Conservation (phyloP, 2,329 filamentous ascomycete genomes). For the Beauveria brongniartii region DNA sequence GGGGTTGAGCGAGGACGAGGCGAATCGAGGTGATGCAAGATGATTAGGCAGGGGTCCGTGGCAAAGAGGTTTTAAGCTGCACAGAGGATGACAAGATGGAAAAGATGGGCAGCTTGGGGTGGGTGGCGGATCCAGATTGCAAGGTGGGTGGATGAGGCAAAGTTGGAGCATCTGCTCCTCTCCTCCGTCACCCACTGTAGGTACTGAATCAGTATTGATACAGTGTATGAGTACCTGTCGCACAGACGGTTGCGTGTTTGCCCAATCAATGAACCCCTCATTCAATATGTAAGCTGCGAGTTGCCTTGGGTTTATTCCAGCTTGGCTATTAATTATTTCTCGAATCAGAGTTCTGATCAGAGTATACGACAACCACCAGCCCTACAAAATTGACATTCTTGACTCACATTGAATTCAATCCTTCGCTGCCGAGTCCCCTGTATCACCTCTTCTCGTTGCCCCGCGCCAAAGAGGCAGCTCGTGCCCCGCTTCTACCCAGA, state of each 20-base stretch:
- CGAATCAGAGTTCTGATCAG: too few species aligned
- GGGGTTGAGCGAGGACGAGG: neutral
- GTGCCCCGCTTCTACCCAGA: neutral
- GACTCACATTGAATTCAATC: neutral
- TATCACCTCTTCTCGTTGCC: neutral
- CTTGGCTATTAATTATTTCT: too few species aligned
- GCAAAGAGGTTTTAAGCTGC: neutral
- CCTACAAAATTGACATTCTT: too few species aligned
- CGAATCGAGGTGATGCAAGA: neutral
- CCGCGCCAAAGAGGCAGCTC: constrained; percentile 8
- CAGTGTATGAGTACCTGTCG: neutral
- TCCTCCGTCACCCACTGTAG: too few species aligned
- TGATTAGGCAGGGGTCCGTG: neutral
- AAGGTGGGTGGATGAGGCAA: neutral
- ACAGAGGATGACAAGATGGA: neutral
- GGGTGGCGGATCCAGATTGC: neutral
- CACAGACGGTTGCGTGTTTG: neutral
- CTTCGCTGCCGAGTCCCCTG: neutral
- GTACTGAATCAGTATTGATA: neutral
- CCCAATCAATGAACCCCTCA: constrained; percentile 5
- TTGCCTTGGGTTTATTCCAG: too few species aligned
- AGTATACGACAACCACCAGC: too few species aligned
- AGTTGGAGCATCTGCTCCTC: too few species aligned
- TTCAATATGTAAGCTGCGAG: neutral
- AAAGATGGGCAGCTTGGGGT: neutral